These are phyloP conservation scores for Blastobotrys illinoisensis DNA, from an alignment of 1,139 yeast species.

Conservation along the genomic window DNA sequence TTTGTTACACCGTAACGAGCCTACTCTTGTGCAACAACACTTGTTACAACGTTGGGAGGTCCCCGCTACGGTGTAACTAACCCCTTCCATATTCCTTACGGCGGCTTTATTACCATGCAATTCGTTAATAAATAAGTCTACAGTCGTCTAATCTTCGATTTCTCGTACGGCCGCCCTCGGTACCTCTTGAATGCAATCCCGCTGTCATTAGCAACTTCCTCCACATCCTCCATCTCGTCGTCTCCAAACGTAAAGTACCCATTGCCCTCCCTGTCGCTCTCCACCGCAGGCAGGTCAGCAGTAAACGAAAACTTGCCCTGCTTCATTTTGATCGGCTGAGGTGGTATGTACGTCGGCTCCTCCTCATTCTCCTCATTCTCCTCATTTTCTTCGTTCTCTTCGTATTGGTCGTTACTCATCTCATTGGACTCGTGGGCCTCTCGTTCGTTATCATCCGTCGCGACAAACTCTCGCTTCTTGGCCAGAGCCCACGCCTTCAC, in stretches of 20 bases:
- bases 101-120: not conserved
- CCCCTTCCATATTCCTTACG: too few relatives aligned
- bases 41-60: too few relatives aligned
- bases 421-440: not conserved
- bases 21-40: too few relatives aligned
- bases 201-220: not conserved
- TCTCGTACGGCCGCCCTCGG: not conserved
- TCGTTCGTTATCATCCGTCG: slow-evolving; percentile 3
- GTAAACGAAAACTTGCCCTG: not conserved
- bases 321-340: not conserved
- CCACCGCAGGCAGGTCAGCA: not conserved
- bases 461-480: slow-evolving; percentile 13
- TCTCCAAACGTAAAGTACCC: not conserved
- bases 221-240: not conserved
- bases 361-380: slow-evolving; percentile 1
- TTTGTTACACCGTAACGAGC: too few relatives aligned
- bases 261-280: not conserved
- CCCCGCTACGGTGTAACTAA: too few relatives aligned
- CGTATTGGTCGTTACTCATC: not conserved
- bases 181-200: not conserved
- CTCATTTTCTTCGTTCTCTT: not conserved
- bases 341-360: not conserved
- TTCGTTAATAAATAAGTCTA: not conserved
- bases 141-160: not conserved
- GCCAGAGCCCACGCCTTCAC: slow-evolving; percentile 22